A percentile compares a stretch with the other conserved stretches of the same genome.
These are phyloP conservation scores for Phyllosticta citriasiana DNA, from an alignment of 2,329 filamentous ascomycete genomes.

Conservation along the genomic window DNA sequence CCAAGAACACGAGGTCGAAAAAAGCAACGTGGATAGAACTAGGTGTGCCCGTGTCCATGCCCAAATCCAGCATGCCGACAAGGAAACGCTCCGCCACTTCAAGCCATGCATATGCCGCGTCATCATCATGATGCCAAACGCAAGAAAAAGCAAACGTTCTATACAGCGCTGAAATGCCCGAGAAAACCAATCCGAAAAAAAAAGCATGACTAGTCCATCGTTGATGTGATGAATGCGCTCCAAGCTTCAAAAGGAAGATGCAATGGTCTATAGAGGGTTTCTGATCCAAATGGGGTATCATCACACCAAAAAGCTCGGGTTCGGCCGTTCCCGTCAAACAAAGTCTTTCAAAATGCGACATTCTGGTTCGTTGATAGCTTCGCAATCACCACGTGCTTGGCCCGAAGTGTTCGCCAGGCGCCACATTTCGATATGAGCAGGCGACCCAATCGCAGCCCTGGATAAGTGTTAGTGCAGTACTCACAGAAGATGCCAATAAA, in stretches of 20 bases:
- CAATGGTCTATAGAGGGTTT: constrained; percentile 4
- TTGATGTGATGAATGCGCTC: neutral
- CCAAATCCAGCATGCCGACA: neutral
- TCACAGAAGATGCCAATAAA: constrained; percentile 11
- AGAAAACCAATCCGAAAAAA: neutral
- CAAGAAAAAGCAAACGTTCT: neutral
- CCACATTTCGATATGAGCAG: constrained; percentile 57
- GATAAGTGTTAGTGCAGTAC: neutral
- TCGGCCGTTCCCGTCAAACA: neutral
- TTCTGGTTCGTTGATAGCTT: neutral
- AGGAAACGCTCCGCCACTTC: neutral
- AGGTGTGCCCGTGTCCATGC: neutral
- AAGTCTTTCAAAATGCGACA: neutral
- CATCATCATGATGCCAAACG: neutral
- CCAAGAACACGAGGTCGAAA: neutral
- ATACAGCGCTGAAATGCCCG: neutral
- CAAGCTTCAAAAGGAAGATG: neutral
- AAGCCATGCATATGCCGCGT: neutral
- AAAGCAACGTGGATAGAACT: neutral
- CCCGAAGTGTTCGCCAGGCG: constrained; percentile 24
- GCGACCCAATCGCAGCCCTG: constrained; percentile 75
- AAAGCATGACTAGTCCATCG: neutral
- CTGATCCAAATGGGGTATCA: constrained; percentile 4
- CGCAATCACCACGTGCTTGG: constrained; percentile 20
- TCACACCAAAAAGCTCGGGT: neutral